phyloP scores from a whole-genome alignment of 257 asterid genomes.

The Coffea eugenioides region DNA sequence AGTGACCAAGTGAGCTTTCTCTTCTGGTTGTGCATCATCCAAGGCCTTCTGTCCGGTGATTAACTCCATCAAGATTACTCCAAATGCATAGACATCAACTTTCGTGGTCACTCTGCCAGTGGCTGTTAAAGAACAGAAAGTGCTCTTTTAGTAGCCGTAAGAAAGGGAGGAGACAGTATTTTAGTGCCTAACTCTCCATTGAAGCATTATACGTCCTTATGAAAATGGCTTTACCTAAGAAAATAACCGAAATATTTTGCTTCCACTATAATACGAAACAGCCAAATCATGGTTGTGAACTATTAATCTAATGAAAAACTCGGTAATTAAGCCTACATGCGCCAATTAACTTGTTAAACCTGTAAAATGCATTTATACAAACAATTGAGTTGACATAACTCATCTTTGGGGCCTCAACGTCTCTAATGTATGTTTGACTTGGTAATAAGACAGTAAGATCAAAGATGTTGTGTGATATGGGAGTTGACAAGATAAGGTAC shows the following conservation, averaged over 20 bases:
- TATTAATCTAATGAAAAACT: not conserved
- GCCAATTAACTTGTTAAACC: not conserved
- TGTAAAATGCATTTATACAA: not conserved
- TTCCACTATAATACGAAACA: not conserved
- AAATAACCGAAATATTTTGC: not conserved
- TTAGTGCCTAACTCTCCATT: not conserved
- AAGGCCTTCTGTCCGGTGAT: slow-evolving; percentile 69
- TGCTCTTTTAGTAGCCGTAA: not conserved
- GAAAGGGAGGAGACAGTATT: not conserved
- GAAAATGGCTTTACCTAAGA: not conserved
- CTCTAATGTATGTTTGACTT: not conserved
- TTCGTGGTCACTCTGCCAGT: slow-evolving; percentile 87
- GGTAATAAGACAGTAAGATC: not conserved
- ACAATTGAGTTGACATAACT: not conserved
- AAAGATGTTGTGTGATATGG: not conserved
- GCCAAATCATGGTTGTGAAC: not conserved
- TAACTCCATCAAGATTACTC: slow-evolving; percentile 87
- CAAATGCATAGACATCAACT: slow-evolving; percentile 80
- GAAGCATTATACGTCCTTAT: not conserved
- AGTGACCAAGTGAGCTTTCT: slow-evolving; percentile 54
- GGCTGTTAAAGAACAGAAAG: slow-evolving; percentile 40
- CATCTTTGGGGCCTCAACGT: not conserved
- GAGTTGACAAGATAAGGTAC: not conserved
- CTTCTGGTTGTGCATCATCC: slow-evolving; percentile 66
- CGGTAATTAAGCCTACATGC: not conserved